These are phyloP conservation scores for Dryas integrifolia DNA, from an alignment of 331 rosid genomes.

Conservation along the genomic window DNA sequence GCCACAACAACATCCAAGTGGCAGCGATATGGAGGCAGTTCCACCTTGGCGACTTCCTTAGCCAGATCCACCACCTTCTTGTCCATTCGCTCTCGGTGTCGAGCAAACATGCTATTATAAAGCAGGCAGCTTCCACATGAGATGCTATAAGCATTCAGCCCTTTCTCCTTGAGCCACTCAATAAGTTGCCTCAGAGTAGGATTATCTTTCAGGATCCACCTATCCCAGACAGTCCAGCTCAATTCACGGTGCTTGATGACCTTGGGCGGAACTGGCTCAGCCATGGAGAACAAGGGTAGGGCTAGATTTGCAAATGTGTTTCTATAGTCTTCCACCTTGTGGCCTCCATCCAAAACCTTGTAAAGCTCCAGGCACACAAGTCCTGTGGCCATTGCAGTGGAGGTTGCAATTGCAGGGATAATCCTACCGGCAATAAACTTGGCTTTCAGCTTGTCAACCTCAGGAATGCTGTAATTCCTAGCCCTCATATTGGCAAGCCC, in stretches of 20 bases:
- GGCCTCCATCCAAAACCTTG: constrained; percentile 76
- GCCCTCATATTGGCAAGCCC: constrained; percentile 99
- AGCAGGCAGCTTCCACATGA: constrained; percentile 85
- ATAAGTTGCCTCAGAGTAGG: constrained; percentile 83
- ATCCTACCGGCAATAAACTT: constrained; percentile 91
- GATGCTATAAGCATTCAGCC: constrained; percentile 73
- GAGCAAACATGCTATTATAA: constrained; percentile 67
- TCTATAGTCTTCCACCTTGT: constrained; percentile 77
- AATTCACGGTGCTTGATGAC: constrained; percentile 63
- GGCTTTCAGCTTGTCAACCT: constrained; percentile 93
- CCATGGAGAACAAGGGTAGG: constrained; percentile 78
- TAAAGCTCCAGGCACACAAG: constrained; percentile 92
- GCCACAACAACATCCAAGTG: constrained; percentile 88
- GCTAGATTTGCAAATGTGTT: constrained; percentile 87
- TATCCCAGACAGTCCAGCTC: constrained; percentile 97
- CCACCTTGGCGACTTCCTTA: constrained; percentile 75
- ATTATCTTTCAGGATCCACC: constrained; percentile 70
- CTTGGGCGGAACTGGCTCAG: constrained; percentile 92
- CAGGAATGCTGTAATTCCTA: constrained; percentile 83
- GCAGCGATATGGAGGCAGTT: constrained; percentile 62
- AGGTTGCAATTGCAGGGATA: constrained; percentile 95
- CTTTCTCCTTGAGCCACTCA: constrained; percentile 66
- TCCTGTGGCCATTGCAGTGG: constrained; percentile 97
- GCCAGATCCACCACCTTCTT: constrained; percentile 73
- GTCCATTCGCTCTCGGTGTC: constrained; percentile 78